Evolutionary conservation across 2,329 filamentous ascomycete species (phyloP).

Genomic region (Rutstroemia sp.): DNA sequence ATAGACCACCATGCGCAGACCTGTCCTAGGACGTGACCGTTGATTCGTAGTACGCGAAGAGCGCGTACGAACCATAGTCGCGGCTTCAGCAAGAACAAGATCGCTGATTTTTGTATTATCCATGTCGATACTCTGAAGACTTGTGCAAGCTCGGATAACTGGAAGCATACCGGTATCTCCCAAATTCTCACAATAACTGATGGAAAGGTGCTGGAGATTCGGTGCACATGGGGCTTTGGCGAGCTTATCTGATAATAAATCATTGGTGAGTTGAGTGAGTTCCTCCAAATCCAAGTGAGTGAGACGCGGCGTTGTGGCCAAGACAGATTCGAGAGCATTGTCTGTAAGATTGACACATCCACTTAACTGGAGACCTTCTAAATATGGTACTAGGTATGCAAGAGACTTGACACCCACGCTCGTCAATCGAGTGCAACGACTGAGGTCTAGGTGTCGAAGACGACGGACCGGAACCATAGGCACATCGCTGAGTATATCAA

Average conservation of each 20-base stretch:
- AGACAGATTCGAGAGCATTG: conserved; percentile 59
- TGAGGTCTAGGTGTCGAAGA: conserved; percentile 78
- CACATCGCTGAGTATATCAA: conserved; percentile 72
- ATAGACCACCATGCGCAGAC: conserved; percentile 74
- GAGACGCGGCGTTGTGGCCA: conserved; percentile 68
- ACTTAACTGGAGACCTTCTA: conserved; percentile 78
- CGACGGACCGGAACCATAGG: conserved; percentile 70
- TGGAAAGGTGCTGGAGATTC: conserved; percentile 69
- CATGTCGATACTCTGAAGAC: conserved; percentile 67
- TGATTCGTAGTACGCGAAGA: conserved; percentile 31
- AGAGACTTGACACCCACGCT: conserved; percentile 64
- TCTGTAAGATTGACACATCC: conserved; percentile 72
- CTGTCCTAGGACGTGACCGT: conserved; percentile 31
- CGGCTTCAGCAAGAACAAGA: conserved; percentile 76
- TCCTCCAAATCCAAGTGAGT: conserved; percentile 90
- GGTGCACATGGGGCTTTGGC: conserved; percentile 68
- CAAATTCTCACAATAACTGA: conserved; percentile 84
- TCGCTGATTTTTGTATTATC: conserved; percentile 93
- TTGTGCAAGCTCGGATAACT: conserved; percentile 66
- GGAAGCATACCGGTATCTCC: conserved; percentile 79
- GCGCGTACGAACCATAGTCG: conserved; percentile 66
- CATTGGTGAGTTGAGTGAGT: conserved; percentile 68
- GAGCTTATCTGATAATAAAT: conserved; percentile 62
- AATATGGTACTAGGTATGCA: conserved; percentile 65
- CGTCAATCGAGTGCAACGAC: conserved; percentile 68